Conservation (phyloP, 2,329 filamentous ascomycete genomes). For the Fusarium setosum region DNA sequence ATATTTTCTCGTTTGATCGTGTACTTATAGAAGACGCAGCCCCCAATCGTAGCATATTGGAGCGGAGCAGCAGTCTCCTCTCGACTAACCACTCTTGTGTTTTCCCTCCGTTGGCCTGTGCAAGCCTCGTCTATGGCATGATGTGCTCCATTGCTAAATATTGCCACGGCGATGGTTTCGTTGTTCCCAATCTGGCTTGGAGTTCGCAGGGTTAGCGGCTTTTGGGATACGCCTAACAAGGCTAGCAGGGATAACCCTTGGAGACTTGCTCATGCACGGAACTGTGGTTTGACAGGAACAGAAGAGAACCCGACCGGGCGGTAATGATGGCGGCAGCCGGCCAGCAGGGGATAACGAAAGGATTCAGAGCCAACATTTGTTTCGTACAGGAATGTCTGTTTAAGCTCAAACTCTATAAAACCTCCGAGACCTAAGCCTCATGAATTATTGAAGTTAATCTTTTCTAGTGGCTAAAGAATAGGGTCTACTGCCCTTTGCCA, state of each 20-base stretch:
- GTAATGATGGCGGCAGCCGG: slow-evolving; percentile 8
- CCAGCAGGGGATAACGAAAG: slow-evolving; percentile 1
- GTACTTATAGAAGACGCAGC: slow-evolving; percentile 4
- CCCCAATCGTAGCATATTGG: not conserved
- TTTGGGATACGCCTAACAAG: not conserved
- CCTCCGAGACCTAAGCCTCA: slow-evolving; percentile 4
- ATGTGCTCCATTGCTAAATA: slow-evolving; percentile 12
- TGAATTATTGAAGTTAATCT: too few species aligned
- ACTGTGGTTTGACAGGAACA: not conserved
- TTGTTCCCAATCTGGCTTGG: not conserved
- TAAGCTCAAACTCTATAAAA: slow-evolving; percentile 5
- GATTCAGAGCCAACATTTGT: not conserved
- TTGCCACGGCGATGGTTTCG: not conserved
- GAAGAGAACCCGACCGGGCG: slow-evolving; percentile 14
- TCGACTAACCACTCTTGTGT: slow-evolving; percentile 23
- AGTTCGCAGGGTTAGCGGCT: not conserved
- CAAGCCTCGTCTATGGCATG: not conserved
- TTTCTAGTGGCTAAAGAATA: too few species aligned
- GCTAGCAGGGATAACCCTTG: slow-evolving; percentile 6
- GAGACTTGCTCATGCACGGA: not conserved
- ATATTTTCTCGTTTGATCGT: not conserved
- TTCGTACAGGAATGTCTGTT: slow-evolving; percentile 19
- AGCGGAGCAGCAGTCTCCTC: not conserved
- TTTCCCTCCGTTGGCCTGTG: slow-evolving; percentile 18
- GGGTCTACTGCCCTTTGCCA: too few species aligned